These are phyloP conservation scores for Chlorella sp. DNA, from an alignment of 139 green algal species.

Conservation along the genomic window DNA sequence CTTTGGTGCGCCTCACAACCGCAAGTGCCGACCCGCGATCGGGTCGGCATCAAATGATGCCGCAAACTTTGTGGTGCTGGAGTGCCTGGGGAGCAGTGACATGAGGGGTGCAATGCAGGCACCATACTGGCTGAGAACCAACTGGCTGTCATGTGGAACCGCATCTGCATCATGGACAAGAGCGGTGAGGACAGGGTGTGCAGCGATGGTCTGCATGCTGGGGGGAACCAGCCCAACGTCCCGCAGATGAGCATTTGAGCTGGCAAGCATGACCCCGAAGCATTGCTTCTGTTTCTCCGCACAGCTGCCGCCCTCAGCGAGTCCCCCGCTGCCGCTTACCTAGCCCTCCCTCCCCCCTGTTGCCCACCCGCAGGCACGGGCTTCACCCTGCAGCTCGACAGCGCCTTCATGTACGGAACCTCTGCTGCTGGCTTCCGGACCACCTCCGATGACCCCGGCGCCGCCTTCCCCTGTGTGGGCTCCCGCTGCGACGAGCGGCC, in stretches of 20 bases:
- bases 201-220: background rate
- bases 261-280: too few species aligned
- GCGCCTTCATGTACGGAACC: constrained; percentile 14
- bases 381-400: constrained; percentile 32
- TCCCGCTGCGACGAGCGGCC: background rate
- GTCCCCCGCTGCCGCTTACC: too few species aligned
- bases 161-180: constrained; percentile 53
- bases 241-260: too few species aligned
- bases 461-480: constrained; percentile 23
- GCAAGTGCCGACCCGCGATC: too few species aligned
- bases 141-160: constrained; percentile 52
- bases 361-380: constrained; percentile 22
- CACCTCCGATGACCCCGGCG: background rate
- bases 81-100: too few species aligned
- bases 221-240: too few species aligned
- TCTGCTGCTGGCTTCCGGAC: background rate
- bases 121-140: too few species aligned
- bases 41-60: too few species aligned
- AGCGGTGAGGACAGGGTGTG: constrained; percentile 27
- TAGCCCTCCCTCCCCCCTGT: background rate
- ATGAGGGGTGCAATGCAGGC: too few species aligned
- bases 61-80: too few species aligned
- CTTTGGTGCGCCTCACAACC: too few species aligned
- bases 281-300: too few species aligned
- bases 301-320: background rate